Evolutionary conservation across 176 grass and related monocot genomes (phyloP).

Genomic region (Areca catechu): DNA sequence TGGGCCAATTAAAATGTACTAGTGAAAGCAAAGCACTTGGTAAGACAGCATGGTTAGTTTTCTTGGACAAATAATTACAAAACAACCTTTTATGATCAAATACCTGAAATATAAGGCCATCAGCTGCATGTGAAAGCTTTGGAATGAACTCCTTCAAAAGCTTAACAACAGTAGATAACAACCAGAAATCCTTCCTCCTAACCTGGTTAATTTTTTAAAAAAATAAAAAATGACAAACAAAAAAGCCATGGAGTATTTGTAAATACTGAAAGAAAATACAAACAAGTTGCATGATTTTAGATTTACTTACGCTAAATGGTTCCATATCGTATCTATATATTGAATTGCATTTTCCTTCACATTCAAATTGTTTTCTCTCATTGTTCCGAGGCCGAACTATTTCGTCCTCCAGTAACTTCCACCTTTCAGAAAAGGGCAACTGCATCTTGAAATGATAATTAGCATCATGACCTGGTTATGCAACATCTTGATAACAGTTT

Average conservation of each 20-base stretch:
- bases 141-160: conserved; percentile 85
- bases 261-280: conserved; percentile 14
- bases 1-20: no score
- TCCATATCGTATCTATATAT: conserved; percentile 98
- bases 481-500: no score
- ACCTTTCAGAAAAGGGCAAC: conserved; percentile 93
- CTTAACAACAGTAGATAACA: conserved; percentile 71
- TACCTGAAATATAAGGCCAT: conserved; percentile 99
- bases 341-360: conserved; percentile 59
- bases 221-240: conserved; percentile 5
- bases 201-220: conserved; percentile 37
- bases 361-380: conserved; percentile 75
- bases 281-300: background rate
- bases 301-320: conserved; percentile 63
- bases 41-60: no score
- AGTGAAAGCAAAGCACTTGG: no score
- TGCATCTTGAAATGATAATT: conserved; percentile 24
- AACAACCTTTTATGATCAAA: background rate
- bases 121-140: conserved; percentile 84
- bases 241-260: background rate
- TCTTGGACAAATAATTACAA: no score
- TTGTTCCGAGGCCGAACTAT: conserved; percentile 58
- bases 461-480: no score
- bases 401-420: conserved; percentile 95
- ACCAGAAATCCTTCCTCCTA: conserved; percentile 96